Evolutionary conservation across 805 yeast genomes (phyloP), one percentile per base, ranked within the genome.

Genomic region (Monosporozyma servazzii): DNA sequence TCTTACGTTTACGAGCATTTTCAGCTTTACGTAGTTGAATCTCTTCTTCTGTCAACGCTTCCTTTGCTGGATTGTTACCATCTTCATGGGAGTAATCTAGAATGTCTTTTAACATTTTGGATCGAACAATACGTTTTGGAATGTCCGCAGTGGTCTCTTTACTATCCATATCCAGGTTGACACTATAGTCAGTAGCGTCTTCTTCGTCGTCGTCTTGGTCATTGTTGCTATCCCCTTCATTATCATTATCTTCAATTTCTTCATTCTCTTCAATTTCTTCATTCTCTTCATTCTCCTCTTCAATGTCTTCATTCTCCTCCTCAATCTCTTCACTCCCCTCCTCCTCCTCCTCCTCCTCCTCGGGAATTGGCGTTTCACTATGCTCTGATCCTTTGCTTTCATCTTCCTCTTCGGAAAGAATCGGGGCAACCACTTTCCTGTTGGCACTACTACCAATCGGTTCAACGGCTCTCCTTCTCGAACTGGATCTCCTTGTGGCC

Each of bases 1-100:
- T 90, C 66, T 86, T 86, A 57, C 99, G 76, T 66, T 89, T 81
- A 60, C 98, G 77, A 0, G 96, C 91, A 60, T 80, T 82, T 65
- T 91, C 99, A 0, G 95, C 87, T 55, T 89, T 81, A 45, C 89
- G 77, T 53, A 88, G 67, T 46, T 86, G 87, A 40, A 82, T 76
- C 68, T 90, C 95, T 65, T 91, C 96, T 52, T 84, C 96, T 0
- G 95, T 82, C 50, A 86, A 75, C 54, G 77, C 78, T 54, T 77
- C 78, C 63, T 80, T 80, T 54, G 75, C 74, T 11, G 53, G 18
- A 27, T 41, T 41, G 29, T 10, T 8, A 45, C 3, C 23, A 17
- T 11, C 21, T 7, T 7, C 36, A 43, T 43, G 17, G 10, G 29
- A 21, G 31, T 21, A 20, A 31, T 57, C 61, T 55, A 51, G 49